Evolutionary conservation across 768 basidiomycete species (phyloP), one percentile per base, ranked within the genome.

Genomic region (Hericium rajendrae): DNA sequence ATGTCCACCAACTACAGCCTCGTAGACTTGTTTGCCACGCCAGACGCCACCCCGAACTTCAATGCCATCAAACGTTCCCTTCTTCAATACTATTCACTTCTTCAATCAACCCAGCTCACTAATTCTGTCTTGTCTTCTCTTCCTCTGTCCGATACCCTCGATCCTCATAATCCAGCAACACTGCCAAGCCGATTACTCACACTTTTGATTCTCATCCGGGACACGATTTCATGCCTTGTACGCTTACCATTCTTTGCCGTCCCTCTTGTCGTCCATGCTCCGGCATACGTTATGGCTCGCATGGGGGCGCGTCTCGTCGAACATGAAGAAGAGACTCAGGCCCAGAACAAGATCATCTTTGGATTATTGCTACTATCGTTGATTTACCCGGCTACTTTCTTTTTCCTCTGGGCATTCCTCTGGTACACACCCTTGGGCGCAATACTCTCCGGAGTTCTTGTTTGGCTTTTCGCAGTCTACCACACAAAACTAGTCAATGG

Each of bases 341-440:
- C 95, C 48, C 94, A 98, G 77, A 98, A 92, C 76, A 99, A 99
- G 76, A 82, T 97, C 48, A 85, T 89, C 12, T 86, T 95, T 64
- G 93, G 93, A 1, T 63, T 81, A 26, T 65, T 95, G 38, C 70
- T 97, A 54, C 81, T 88, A 40, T 71, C 88, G 57, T 66, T 91
- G 61, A 84, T 88, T 46, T 97, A 97, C 73, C 85, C 91, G 20
- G 68, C 83, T n/a, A 71, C 85, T 38, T 97, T 97, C 74, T 82
- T 91, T 67, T 78, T 83, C 59, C 71, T 95, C 6, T 99, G 94
- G 93, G 83, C 86, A 13, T 67, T 93, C 43, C 77, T 97, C 57
- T 81, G 82, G 75, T 88, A 86, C 61, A 87, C 85, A 0, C 78
- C 83, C 5, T 63, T 81, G 5, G 94, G 94, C 1, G 88, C 86